phyloP scores from a whole-genome alignment of 192 early-diverging fungal genomes.

The Backusella morwellensis region DNA sequence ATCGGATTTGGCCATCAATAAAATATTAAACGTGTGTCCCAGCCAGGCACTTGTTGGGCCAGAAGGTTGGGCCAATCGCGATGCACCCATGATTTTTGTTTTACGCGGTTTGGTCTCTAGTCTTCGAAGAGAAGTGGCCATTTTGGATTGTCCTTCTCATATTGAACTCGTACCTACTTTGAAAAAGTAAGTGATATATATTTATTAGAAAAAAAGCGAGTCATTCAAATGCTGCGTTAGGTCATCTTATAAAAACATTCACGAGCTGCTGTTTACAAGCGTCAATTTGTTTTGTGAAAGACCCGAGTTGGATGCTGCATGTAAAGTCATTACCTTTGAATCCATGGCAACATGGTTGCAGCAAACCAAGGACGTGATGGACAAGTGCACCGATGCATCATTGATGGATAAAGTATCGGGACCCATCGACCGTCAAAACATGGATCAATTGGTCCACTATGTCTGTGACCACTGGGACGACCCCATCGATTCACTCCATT shows the following conservation, averaged over 20 bases:
- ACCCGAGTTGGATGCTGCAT: conserved; percentile 59
- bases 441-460: conserved; percentile 66
- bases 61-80: conserved; percentile 26
- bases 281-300: conserved; percentile 61
- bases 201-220: neutral
- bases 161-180: neutral
- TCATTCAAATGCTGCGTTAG: neutral
- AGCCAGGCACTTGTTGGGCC: neutral
- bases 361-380: conserved; percentile 49
- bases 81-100: conserved; percentile 39
- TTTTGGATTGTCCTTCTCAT: conserved; percentile 24
- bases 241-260: conserved; percentile 28
- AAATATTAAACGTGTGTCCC: neutral
- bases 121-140: conserved; percentile 36
- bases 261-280: conserved; percentile 61
- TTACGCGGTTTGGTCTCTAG: conserved; percentile 49
- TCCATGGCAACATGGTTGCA: conserved; percentile 72
- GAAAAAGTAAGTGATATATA: conserved; percentile 9
- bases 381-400: neutral
- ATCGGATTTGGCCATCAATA: neutral
- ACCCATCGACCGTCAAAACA: conserved; percentile 33
- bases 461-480: conserved; percentile 88
- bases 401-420: conserved; percentile 19
- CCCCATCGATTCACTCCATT: conserved; percentile 77
- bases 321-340: conserved; percentile 72